Base-by-base conservation (phyloP, 1,139 yeast genomes). In the Pichia sp. region DNA sequence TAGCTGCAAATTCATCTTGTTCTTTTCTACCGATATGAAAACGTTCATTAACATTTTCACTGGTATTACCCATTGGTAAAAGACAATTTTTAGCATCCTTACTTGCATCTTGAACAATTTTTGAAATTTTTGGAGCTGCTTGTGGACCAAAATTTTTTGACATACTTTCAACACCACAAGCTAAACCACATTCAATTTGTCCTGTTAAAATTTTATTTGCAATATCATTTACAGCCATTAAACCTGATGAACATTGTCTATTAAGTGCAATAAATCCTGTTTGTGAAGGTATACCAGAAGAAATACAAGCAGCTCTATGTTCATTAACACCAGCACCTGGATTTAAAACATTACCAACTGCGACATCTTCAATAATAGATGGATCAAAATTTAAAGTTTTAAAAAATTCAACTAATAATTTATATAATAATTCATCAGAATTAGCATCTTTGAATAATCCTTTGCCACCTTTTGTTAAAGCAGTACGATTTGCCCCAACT, bases 121-220 rank as follows among this genome's bases (percentile, higher is more conserved):
- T 68, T 42, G 90, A 84, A 53, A 87, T 72, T 54, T 74, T 71
- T 35, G 85, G 80, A 46, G 80, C 68, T 28, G 87, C 74, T 56
- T 75, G 75, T 30, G 94, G 84, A 22, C 94, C 95, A 63, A 84
- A 89, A 69, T 82, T 82, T 52, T 73, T 69, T 23, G 95, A 75
- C 97, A 90, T 90, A 59, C 95, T 82, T 69, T 90, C 97, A 45
- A 80, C 95, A 62, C 97, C 97, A 43, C 82, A 82, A 39, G 94
- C 97, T 48, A 90, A 71, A 52, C 97, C 97, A 60, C 92, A 74
- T 55, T 82, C 87, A 57, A 90, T 87, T 72, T 89, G 96, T 38
- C 97, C 97, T 50, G 78, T 70, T 56, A 73, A 71, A 63, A 90
- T 90, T 71, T 87, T 86, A 70, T 84, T 86, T 58, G 96, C 96